Base-by-base conservation (phyloP, 2,329 filamentous ascomycete species). In the Aspergillus transmontanensis region DNA sequence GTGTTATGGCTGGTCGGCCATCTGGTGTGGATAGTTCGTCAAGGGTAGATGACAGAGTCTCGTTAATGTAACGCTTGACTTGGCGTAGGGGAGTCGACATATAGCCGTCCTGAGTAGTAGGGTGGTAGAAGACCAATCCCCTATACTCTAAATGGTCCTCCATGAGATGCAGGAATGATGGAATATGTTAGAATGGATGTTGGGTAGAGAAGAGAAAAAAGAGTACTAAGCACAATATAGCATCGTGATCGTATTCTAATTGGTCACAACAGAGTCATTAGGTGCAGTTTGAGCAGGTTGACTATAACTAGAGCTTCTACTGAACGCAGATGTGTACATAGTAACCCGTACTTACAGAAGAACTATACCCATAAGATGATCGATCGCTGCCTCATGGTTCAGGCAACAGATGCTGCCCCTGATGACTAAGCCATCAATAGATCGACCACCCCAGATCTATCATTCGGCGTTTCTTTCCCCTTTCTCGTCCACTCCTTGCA, bases 41-140 rank as follows among this genome's bases (percentile, higher is more conserved):
- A 16, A 78, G 30, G 23, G 75, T 60, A 3, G 66, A 62, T 48
- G 60, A 46, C 32, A 79, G 66, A 1, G 69, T 66, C 11, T 64
- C 61, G 48, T 75, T 67, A 58, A 79, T 75, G 63, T 75, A 79
- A 4, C 57, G 58, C 50, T 67, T 69, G 9, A 77, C 76, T 56
- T 57, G 68, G 2, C 66, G 60, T 30, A 67, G 59, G 19, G 63
- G 50, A 21, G n/a, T 51, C 21, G 50, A n/a, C 43, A 51, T 45
- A 21, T 21, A 16, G 34, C 34, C 34, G 30, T 32, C 21, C 23
- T 26, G 28, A 26, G 46, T 41, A 34, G 34, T 45, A 3, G 19
- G 11, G 2, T 11, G 19, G 19, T 9, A 34, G 3, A 41, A 32
- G 50, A 14, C 32, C 4, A 23, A 9, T 5, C 28, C 54, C 46